Percentiles rank a stretch among this genome's conserved stretches.
Conservation (phyloP, 2,329 filamentous ascomycete genomes). For the Beauveria pseudobassiana region DNA sequence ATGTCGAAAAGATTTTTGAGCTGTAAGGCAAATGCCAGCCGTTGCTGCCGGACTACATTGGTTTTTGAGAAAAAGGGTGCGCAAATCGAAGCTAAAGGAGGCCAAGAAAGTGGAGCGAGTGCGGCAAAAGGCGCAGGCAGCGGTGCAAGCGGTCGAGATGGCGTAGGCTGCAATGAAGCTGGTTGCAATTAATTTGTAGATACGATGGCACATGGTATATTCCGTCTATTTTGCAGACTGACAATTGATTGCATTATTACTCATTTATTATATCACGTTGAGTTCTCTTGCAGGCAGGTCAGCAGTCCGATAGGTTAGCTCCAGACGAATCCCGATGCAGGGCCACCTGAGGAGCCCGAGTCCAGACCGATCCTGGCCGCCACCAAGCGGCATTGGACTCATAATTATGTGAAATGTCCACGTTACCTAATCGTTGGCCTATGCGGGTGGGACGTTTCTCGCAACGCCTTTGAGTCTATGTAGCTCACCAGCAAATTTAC, state of each 20-base stretch:
- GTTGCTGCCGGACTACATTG: conserved; percentile 70
- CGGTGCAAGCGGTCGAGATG: conserved; percentile 15
- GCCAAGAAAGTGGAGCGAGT: conserved; percentile 34
- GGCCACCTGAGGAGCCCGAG: not conserved
- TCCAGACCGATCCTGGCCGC: conserved; percentile 7
- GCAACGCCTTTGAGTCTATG: not conserved
- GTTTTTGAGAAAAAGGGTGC: conserved; percentile 69
- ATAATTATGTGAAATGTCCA: not conserved
- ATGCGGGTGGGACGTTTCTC: not conserved
- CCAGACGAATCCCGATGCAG: not conserved
- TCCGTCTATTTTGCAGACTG: not conserved
- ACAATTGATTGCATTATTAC: not conserved
- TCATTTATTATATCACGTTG: not conserved
- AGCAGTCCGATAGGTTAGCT: not conserved
- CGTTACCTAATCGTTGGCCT: conserved; percentile 9
- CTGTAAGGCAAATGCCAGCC: conserved; percentile 54
- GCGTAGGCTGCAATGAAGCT: not conserved
- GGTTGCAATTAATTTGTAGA: not conserved
- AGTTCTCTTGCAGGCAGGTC: not conserved
- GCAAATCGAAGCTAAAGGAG: conserved; percentile 53
- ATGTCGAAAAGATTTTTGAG: conserved; percentile 59
- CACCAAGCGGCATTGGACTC: not conserved
- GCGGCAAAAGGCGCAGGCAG: conserved; percentile 25
- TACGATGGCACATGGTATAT: not conserved
- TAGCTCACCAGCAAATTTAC: conserved; percentile 1